Base-by-base conservation (phyloP, 1,284 basidiomycete species). In the Trichosporon faecale region DNA sequence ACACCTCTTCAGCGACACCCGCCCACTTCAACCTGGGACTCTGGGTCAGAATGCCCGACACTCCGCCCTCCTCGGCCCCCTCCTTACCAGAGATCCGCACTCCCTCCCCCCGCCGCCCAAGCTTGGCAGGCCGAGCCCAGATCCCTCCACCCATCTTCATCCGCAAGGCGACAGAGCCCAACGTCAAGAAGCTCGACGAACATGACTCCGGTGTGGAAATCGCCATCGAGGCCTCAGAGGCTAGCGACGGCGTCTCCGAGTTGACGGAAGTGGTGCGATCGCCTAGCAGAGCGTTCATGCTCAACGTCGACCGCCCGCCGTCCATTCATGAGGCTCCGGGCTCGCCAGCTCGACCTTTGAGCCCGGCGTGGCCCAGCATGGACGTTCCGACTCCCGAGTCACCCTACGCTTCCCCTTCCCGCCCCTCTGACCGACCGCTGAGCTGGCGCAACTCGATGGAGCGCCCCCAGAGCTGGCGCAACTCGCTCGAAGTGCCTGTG, bases 381-480 rank as follows among this genome's bases (percentile, higher is more conserved):
- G 64, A 65, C 14, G 25, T 44, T 8, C 3, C 65, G 21, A 33
- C 49, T 33, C n/a, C 37, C 49, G 65, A 60, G 27, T 66, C 65
- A 18, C n/a, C 44, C 8, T 29, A 23, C 52, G 31, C 29, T 8
- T 49, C 65, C 4, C 35, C 33, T 31, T 33, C 16, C 46, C 57
- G 55, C 33, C 65, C 21, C 65, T 29, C 55, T 29, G 40, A 25
- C 57, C 31, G 14, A 27, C 25, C 11, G 57, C 57, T 61, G 29
- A 61, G 57, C 27, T 61, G 57, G 57, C 57, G 57, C 57, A 61
- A 31, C 18, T 44, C 44, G 27, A 16, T 57, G 31, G 18, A 68
- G 18, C 68, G 65, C 25, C 68, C 68, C 25, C 61, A 66, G 21
- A 55, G 44, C 49, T 70, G 69, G 69, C 69, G 69, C 37, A 64